phyloP scores from a whole-genome alignment of 1,139 yeast genomes.

The Candida smagusa region DNA sequence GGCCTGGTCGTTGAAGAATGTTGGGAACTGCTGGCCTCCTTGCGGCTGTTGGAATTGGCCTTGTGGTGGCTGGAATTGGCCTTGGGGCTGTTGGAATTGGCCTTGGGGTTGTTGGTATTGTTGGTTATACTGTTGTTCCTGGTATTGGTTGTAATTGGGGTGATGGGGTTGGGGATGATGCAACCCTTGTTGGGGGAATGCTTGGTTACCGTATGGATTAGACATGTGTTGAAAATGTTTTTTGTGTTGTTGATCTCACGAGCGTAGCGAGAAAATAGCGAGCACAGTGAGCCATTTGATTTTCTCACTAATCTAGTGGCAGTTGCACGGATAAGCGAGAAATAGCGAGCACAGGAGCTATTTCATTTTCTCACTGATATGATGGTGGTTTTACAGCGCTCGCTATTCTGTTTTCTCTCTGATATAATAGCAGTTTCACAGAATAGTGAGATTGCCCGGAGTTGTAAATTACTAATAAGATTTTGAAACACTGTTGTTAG shows the following conservation, averaged over 20 bases:
- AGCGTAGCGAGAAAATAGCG: slow-evolving; percentile 3
- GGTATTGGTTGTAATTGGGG: slow-evolving; percentile 11
- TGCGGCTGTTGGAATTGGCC: slow-evolving; percentile 11
- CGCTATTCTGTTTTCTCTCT: too few relatives aligned
- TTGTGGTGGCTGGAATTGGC: slow-evolving; percentile 13
- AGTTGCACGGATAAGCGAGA: too few relatives aligned
- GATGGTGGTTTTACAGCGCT: too few relatives aligned
- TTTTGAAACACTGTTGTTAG: too few relatives aligned
- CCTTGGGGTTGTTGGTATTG: slow-evolving; percentile 6
- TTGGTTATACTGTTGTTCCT: slow-evolving; percentile 11
- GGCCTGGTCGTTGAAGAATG: slow-evolving; percentile 72
- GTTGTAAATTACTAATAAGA: too few relatives aligned
- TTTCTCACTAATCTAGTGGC: too few relatives aligned
- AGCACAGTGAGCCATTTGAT: too few relatives aligned
- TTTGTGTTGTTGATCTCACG: slow-evolving; percentile 1
- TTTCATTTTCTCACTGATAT: too few relatives aligned
- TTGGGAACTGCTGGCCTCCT: slow-evolving; percentile 16
- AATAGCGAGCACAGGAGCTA: too few relatives aligned
- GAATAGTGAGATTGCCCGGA: too few relatives aligned
- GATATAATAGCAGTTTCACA: too few relatives aligned
- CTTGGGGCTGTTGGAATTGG: slow-evolving; percentile 10
- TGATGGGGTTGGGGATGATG: slow-evolving; percentile 39
- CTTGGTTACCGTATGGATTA: slow-evolving; percentile 40
- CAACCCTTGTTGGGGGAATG: slow-evolving; percentile 12
- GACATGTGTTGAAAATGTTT: slow-evolving; percentile 28